Conservation (phyloP, 306 rosid species). For the Oxytropis ochrocephala region DNA sequence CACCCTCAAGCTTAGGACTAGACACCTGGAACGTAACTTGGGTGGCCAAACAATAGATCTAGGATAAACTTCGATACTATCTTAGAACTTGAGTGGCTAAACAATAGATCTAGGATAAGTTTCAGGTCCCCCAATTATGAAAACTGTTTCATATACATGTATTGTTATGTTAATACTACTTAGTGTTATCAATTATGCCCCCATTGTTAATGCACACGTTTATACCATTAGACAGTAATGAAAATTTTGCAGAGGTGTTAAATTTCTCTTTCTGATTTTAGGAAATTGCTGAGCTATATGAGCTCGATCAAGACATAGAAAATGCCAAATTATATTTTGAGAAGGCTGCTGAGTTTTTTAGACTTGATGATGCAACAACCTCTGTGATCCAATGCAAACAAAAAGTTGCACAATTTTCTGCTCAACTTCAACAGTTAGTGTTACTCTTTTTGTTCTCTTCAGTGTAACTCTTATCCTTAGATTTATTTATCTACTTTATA, state of each 20-base stretch:
- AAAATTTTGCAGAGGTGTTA: neutral
- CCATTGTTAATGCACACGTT: neutral
- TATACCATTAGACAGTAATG: neutral
- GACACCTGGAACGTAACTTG: too few relatives aligned
- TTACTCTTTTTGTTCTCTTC: neutral
- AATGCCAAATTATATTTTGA: constrained; percentile 33
- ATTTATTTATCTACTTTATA: constrained; percentile 12
- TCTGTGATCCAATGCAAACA: constrained; percentile 45
- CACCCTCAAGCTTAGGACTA: too few relatives aligned
- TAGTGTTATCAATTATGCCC: neutral
- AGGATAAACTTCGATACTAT: too few relatives aligned
- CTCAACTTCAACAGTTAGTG: constrained; percentile 46
- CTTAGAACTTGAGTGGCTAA: too few relatives aligned
- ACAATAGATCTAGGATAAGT: too few relatives aligned
- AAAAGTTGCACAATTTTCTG: constrained; percentile 54
- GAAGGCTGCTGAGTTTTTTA: constrained; percentile 42
- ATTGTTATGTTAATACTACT: neutral
- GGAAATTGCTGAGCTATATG: constrained; percentile 48
- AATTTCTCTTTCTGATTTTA: constrained; percentile 23
- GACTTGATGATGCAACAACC: constrained; percentile 29
- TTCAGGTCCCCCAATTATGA: neutral
- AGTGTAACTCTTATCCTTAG: neutral
- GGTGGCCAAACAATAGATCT: too few relatives aligned
- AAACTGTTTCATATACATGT: neutral
- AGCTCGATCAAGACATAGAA: constrained; percentile 29